These are phyloP conservation scores for Monilinia fructicola DNA, from an alignment of 2,329 filamentous ascomycete species.

Conservation along the genomic window DNA sequence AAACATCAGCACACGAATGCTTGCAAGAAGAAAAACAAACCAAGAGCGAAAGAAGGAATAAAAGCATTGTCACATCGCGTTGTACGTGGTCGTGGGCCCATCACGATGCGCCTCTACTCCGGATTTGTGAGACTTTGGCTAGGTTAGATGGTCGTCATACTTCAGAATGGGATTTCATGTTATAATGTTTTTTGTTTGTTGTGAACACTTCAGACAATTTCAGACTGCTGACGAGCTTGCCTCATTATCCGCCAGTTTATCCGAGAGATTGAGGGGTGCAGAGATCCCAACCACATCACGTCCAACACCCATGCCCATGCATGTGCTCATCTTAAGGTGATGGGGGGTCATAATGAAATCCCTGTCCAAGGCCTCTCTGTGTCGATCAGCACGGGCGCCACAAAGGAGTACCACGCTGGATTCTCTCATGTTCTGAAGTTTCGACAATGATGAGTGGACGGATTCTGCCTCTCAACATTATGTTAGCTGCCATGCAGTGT, in stretches of 20 bases:
- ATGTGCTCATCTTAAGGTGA: slow-evolving; percentile 25
- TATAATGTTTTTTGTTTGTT: slow-evolving; percentile 8
- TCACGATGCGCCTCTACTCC: slow-evolving; percentile 15
- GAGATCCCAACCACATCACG: slow-evolving; percentile 22
- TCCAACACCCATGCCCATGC: slow-evolving; percentile 24
- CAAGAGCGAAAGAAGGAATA: too few species aligned
- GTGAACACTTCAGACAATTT: slow-evolving; percentile 10
- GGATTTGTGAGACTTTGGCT: slow-evolving; percentile 20
- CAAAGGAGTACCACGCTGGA: slow-evolving; percentile 24
- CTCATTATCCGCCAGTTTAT: slow-evolving; percentile 25
- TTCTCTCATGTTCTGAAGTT: slow-evolving; percentile 13
- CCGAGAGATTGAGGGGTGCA: slow-evolving; percentile 27
- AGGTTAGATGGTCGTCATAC: slow-evolving; percentile 21
- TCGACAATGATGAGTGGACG: slow-evolving; percentile 19
- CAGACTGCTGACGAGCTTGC: slow-evolving; percentile 23
- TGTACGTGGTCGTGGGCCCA: slow-evolving; percentile 8
- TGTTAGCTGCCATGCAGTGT: slow-evolving; percentile 23
- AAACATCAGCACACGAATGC: slow-evolving; percentile 14
- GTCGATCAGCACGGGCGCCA: slow-evolving; percentile 25
- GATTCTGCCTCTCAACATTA: slow-evolving; percentile 11
- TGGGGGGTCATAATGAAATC: slow-evolving; percentile 23
- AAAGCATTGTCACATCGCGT: slow-evolving; percentile 5
- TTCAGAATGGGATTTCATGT: slow-evolving; percentile 1
- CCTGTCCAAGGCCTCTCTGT: slow-evolving; percentile 17
- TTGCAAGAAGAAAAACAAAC: slow-evolving; percentile 1